Evolutionary conservation across 2,329 filamentous ascomycete genomes (phyloP).

Genomic region (Aplosporella prunicola): DNA sequence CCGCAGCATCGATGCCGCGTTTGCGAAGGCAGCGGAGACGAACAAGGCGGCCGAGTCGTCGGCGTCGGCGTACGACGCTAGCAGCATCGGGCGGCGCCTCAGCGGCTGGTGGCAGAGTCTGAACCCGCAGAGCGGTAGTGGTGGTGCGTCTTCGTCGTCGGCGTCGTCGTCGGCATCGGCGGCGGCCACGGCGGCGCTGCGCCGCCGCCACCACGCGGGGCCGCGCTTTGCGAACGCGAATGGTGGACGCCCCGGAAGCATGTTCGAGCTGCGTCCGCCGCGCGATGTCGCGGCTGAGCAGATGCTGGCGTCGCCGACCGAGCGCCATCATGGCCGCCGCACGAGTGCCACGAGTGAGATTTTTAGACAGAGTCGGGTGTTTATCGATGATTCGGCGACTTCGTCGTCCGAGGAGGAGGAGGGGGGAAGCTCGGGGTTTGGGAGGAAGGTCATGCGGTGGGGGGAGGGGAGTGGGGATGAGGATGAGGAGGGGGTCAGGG

Average conservation of each 20-base stretch:
- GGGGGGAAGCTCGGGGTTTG: no score
- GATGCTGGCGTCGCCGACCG: constrained; percentile 10
- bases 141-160: background rate
- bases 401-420: constrained; percentile 1
- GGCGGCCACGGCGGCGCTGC: constrained; percentile 2
- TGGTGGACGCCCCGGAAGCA: constrained; percentile 21
- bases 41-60: background rate
- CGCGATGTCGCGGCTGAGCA: constrained; percentile 16
- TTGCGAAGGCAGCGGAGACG: constrained; percentile 1
- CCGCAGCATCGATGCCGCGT: constrained; percentile 8
- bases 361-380: constrained; percentile 36
- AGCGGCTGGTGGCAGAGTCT: background rate
- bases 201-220: constrained; percentile 7
- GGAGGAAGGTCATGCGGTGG: no score
- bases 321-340: background rate
- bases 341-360: constrained; percentile 26
- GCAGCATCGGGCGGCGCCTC: constrained; percentile 20
- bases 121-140: background rate
- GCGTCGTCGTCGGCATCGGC: background rate
- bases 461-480: no score
- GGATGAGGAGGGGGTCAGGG: no score
- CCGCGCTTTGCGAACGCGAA: constrained; percentile 11
- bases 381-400: constrained; percentile 34
- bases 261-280: constrained; percentile 28
- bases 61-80: constrained; percentile 18